phyloP scores from a whole-genome alignment of 1,284 basidiomycete genomes.

The Rhizoctonia solani region DNA sequence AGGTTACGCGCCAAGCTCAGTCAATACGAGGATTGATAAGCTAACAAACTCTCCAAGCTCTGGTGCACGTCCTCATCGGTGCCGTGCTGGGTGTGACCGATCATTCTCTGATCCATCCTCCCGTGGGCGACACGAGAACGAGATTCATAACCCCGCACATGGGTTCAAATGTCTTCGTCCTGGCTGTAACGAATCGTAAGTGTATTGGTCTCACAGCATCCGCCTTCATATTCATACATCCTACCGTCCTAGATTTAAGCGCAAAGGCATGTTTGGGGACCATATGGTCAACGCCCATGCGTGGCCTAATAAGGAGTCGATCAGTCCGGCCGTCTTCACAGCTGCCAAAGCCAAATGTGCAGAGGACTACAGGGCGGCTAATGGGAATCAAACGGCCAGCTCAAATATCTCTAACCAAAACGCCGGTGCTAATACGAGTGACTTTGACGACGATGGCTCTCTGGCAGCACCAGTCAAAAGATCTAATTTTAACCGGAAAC shows the following conservation, averaged over 20 bases:
- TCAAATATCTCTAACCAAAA: too few species aligned
- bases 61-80: constrained; percentile 1
- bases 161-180: constrained; percentile 9
- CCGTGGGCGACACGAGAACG: constrained; percentile 22
- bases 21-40: neutral
- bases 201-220: neutral
- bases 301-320: neutral
- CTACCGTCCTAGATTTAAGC: constrained; percentile 2
- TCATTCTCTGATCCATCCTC: constrained; percentile 17
- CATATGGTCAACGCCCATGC: neutral
- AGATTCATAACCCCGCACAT: constrained; percentile 9
- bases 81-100: neutral
- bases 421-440: too few species aligned
- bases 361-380: too few species aligned
- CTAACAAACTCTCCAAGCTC: neutral
- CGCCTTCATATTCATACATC: neutral
- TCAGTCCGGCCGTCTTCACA: neutral
- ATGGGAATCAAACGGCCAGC: too few species aligned
- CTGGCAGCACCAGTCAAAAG: too few species aligned
- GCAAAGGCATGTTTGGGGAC: neutral
- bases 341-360: neutral
- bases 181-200: constrained; percentile 7
- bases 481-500: too few species aligned
- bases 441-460: too few species aligned
- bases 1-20: neutral